Evolutionary conservation across 83 land plant species (phyloP).

Genomic region (Diphasiastrum complanatum): DNA sequence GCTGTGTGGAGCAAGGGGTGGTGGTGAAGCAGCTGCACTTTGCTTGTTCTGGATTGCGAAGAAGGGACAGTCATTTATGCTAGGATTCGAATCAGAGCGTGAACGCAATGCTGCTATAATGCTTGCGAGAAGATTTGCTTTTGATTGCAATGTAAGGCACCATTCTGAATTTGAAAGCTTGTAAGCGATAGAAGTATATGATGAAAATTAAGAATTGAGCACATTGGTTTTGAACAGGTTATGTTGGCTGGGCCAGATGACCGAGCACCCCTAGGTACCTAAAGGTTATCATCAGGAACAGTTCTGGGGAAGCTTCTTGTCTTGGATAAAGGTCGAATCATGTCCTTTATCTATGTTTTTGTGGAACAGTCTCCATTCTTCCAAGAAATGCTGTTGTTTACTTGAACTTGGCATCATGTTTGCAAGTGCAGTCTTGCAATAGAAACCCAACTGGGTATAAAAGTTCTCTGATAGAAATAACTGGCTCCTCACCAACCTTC

Average conservation of each 20-base stretch:
- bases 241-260: conserved; percentile 77
- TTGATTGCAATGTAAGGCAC: conserved; percentile 69
- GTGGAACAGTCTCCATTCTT: too few relatives aligned
- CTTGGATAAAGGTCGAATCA: too few relatives aligned
- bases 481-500: too few relatives aligned
- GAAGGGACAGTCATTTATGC: conserved; percentile 53
- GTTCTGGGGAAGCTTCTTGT: too few relatives aligned
- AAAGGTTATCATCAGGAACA: too few relatives aligned
- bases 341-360: too few relatives aligned
- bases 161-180: neutral
- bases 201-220: neutral
- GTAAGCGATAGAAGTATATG: neutral
- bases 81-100: conserved; percentile 78
- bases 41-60: conserved; percentile 80
- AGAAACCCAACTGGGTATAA: too few relatives aligned
- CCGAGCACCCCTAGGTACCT: conserved; percentile 35
- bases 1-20: conserved; percentile 89
- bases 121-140: conserved; percentile 77
- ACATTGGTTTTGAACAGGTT: conserved; percentile 39
- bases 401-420: too few relatives aligned
- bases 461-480: too few relatives aligned
- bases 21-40: conserved; percentile 69
- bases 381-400: too few relatives aligned
- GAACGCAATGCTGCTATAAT: conserved; percentile 91
- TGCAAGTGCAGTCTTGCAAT: too few relatives aligned